Conservation (phyloP, 768 basidiomycete species). For the Russula compacta region DNA sequence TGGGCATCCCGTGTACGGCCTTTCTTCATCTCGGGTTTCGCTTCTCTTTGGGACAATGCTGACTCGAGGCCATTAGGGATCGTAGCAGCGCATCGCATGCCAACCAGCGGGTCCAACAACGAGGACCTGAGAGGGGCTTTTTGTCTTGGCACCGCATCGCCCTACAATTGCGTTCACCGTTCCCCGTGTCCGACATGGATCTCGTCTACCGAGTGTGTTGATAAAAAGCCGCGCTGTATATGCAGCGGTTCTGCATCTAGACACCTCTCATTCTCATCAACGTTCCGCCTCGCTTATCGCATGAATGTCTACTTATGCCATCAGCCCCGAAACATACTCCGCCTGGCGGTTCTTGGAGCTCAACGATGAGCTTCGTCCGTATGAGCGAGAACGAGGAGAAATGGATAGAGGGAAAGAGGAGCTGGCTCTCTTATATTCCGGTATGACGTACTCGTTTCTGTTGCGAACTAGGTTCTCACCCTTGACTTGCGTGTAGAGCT, state of each 20-base stretch:
- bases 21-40: background rate
- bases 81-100: background rate
- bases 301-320: background rate
- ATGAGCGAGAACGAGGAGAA: background rate
- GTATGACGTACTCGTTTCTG: background rate
- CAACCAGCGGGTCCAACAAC: background rate
- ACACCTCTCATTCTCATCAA: too few relatives aligned
- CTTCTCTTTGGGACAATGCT: background rate
- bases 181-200: background rate
- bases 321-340: background rate
- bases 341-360: background rate
- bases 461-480: background rate
- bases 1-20: too few relatives aligned
- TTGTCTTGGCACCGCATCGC: background rate
- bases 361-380: too few relatives aligned
- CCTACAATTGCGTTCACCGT: background rate
- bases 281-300: background rate
- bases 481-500: background rate
- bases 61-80: background rate
- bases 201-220: background rate
- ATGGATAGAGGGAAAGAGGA: background rate
- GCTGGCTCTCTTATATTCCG: background rate
- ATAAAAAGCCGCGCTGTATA: background rate
- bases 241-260: background rate
- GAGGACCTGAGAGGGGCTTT: background rate